Evolutionary conservation across 208 protist genomes (phyloP).

Genomic region (Leishmania lainsoni): DNA sequence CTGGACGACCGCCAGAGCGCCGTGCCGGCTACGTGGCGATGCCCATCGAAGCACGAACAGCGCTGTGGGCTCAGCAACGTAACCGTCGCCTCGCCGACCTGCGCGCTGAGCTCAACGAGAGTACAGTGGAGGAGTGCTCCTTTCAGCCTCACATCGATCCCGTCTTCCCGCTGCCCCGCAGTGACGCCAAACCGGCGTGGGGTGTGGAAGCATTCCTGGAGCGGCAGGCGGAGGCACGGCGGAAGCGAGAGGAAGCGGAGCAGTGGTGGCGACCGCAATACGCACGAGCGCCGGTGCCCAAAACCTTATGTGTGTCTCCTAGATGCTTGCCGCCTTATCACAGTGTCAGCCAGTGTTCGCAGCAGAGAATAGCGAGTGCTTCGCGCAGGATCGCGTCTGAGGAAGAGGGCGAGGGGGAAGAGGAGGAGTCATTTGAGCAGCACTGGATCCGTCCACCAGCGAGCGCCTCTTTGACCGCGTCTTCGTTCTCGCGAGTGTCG

Average conservation of each 20-base stretch:
- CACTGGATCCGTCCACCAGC: slow-evolving; percentile 24
- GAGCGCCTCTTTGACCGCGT: slow-evolving; percentile 24
- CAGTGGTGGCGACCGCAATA: slow-evolving; percentile 60
- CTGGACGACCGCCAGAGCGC: slow-evolving; percentile 54
- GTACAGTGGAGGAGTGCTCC: slow-evolving; percentile 47
- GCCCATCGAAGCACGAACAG: slow-evolving; percentile 50
- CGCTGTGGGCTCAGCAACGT: slow-evolving; percentile 59
- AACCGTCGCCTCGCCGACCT: slow-evolving; percentile 42
- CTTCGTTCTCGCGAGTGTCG: slow-evolving; percentile 32
- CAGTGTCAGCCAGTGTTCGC: not conserved
- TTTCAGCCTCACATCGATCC: slow-evolving; percentile 65
- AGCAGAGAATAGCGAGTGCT: not conserved
- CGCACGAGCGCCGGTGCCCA: slow-evolving; percentile 6
- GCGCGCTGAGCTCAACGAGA: slow-evolving; percentile 42
- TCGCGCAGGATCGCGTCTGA: not conserved
- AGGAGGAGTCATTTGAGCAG: slow-evolving; percentile 25
- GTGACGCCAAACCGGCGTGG: slow-evolving; percentile 17
- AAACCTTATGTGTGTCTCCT: not conserved
- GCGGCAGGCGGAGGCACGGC: slow-evolving; percentile 61
- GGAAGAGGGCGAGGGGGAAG: slow-evolving; percentile 2
- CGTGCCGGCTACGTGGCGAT: slow-evolving; percentile 34
- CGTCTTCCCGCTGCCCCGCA: slow-evolving; percentile 49
- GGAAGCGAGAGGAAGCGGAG: slow-evolving; percentile 50
- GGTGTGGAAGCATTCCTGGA: slow-evolving; percentile 59
- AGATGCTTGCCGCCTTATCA: not conserved